Percentiles rank a stretch among this genome's conserved stretches.
These are phyloP conservation scores for Glycine soja DNA, from an alignment of 306 rosid species.

Conservation along the genomic window DNA sequence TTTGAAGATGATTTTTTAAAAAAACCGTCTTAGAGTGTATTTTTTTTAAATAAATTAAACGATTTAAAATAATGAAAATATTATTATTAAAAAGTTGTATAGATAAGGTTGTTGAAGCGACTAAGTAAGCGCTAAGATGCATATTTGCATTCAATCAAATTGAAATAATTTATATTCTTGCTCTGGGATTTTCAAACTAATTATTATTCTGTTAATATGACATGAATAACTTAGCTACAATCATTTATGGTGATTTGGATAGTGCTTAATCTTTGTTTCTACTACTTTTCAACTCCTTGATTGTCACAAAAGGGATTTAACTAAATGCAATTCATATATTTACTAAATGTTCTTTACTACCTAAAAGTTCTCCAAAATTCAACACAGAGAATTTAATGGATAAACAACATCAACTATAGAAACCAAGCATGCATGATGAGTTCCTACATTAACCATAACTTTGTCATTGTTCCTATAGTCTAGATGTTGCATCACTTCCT, in stretches of 20 bases:
- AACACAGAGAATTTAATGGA: conserved; percentile 5
- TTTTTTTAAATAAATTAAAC: too few relatives aligned
- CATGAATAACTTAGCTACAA: too few relatives aligned
- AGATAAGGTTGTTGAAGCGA: too few relatives aligned
- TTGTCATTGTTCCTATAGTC: background rate
- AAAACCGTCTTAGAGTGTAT: too few relatives aligned
- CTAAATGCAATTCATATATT: background rate
- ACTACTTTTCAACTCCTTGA: conserved; percentile 53
- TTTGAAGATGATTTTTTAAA: too few relatives aligned
- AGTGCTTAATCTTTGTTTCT: conserved; percentile 4
- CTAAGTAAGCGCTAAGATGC: too few relatives aligned
- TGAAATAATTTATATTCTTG: too few relatives aligned
- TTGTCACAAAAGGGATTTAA: conserved; percentile 12
- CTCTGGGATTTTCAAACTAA: too few relatives aligned
- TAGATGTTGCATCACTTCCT: background rate
- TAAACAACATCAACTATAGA: background rate
- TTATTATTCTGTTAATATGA: too few relatives aligned
- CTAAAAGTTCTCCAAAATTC: conserved; percentile 25
- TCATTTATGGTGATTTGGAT: conserved; percentile 5
- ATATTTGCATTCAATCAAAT: too few relatives aligned
- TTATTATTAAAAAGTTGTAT: too few relatives aligned
- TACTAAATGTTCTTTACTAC: background rate
- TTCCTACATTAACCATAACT: background rate
- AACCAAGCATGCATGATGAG: conserved; percentile 22
- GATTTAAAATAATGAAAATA: too few relatives aligned